Evolutionary conservation across 1,284 basidiomycete genomes (phyloP).

Genomic region (Boletus semigastroideus): DNA sequence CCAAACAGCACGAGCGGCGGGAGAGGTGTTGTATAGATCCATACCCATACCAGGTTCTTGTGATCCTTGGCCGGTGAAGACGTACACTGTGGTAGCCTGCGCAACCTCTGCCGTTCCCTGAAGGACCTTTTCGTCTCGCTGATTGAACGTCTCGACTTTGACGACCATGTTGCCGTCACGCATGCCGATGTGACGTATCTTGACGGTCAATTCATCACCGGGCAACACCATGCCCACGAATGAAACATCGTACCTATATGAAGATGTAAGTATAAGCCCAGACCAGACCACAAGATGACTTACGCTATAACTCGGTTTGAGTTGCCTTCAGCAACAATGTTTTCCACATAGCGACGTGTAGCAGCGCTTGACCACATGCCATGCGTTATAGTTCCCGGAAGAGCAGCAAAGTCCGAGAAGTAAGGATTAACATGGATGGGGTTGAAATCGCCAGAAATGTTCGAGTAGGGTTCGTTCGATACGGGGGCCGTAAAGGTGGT

Average conservation of each 20-base stretch:
- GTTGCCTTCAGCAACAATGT: conserved; percentile 89
- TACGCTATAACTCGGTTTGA: conserved; percentile 87
- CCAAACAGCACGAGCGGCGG: conserved; percentile 95
- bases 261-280: conserved; percentile 8
- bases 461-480: conserved; percentile 94
- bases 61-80: conserved; percentile 98
- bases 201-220: conserved; percentile 84
- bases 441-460: conserved; percentile 95
- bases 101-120: conserved; percentile 91
- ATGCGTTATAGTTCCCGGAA: conserved; percentile 97
- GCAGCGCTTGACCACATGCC: conserved; percentile 97
- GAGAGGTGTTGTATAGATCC: conserved; percentile 93
- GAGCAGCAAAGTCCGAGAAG: conserved; percentile 91
- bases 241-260: conserved; percentile 76
- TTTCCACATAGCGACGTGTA: conserved; percentile 91
- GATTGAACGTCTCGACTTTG: conserved; percentile 87
- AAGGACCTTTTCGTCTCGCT: conserved; percentile 86
- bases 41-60: conserved; percentile 99
- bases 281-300: conserved; percentile 34
- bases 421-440: conserved; percentile 99
- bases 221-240: conserved; percentile 99
- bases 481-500: conserved; percentile 76
- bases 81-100: conserved; percentile 91
- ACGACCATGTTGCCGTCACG: conserved; percentile 91
- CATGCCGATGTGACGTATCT: conserved; percentile 90